These are phyloP conservation scores for Pythium aristosporum DNA, from an alignment of 352 stramenopile species.

Conservation along the genomic window DNA sequence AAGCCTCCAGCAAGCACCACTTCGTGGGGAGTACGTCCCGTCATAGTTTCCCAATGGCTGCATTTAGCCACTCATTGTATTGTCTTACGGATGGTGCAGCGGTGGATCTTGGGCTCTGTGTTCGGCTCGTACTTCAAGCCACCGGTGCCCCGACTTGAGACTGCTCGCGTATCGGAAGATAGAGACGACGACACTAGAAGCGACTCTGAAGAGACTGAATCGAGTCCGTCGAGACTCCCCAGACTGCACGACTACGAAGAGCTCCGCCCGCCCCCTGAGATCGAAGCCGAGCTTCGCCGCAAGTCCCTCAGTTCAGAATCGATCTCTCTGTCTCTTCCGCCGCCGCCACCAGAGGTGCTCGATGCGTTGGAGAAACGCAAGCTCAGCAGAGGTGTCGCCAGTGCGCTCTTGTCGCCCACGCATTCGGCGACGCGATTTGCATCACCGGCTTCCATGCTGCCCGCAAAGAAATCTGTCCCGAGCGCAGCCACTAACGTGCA, in stretches of 20 bases:
- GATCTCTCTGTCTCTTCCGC: slow-evolving; percentile 8
- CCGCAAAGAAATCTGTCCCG: slow-evolving; percentile 5
- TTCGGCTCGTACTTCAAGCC: slow-evolving; percentile 11
- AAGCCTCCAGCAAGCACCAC: slow-evolving; percentile 5
- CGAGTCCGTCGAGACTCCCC: slow-evolving; percentile 3
- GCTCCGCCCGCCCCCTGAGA: slow-evolving; percentile 22
- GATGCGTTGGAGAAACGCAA: slow-evolving; percentile 24
- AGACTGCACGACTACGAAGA: slow-evolving; percentile 19
- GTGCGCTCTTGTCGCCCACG: slow-evolving; percentile 1
- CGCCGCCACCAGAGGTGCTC: slow-evolving; percentile 26
- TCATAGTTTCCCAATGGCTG: not conserved
- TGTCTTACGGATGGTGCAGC: not conserved
- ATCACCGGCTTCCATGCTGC: slow-evolving; percentile 15
- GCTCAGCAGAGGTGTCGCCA: not conserved
- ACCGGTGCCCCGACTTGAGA: not conserved
- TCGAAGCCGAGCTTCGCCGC: slow-evolving; percentile 26
- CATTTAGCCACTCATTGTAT: not conserved
- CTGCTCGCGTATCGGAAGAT: not conserved
- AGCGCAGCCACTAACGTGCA: slow-evolving; percentile 19
- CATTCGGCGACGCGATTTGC: slow-evolving; percentile 17
- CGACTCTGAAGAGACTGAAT: slow-evolving; percentile 24
- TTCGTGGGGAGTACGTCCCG: slow-evolving; percentile 17
- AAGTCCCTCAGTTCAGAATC: slow-evolving; percentile 12
- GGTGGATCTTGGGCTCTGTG: slow-evolving; percentile 27
- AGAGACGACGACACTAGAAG: slow-evolving; percentile 17